Conservation (phyloP, 2,329 filamentous ascomycete species). For the Arthrobotrys musiformis region DNA sequence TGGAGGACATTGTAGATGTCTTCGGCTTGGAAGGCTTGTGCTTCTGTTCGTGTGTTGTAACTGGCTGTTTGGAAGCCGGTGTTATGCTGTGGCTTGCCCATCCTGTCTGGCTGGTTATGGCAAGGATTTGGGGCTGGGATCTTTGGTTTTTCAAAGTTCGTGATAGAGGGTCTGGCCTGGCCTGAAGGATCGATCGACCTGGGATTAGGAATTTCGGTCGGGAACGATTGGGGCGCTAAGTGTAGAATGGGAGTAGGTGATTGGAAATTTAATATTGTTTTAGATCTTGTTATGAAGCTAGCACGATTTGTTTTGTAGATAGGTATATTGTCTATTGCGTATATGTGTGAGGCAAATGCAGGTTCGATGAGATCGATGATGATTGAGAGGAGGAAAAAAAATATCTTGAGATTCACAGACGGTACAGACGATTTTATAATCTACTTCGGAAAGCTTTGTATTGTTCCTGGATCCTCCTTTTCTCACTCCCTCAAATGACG, state of each 20-base stretch:
- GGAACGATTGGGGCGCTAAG: too few species aligned
- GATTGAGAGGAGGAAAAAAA: neutral
- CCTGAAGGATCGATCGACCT: too few species aligned
- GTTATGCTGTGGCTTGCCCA: constrained; percentile 8
- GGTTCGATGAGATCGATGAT: neutral
- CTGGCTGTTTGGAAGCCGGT: neutral
- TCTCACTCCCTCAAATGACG: neutral
- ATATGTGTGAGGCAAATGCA: constrained; percentile 32
- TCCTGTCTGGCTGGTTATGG: neutral
- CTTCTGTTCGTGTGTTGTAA: neutral
- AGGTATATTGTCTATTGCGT: neutral
- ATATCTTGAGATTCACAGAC: neutral
- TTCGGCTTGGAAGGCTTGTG: constrained; percentile 25
- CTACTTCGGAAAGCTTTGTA: too few species aligned
- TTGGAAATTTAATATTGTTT: too few species aligned
- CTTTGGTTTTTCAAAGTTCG: too few species aligned
- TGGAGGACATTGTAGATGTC: constrained; percentile 43
- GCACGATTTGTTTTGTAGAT: neutral
- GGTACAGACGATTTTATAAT: neutral
- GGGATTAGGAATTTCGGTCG: too few species aligned
- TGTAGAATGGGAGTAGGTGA: too few species aligned
- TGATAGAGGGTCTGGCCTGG: too few species aligned
- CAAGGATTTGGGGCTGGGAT: neutral
- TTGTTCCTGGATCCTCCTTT: too few species aligned
- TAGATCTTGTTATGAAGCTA: too few species aligned